phyloP scores from a whole-genome alignment of 805 yeast genomes.

The Ogataea siamensis region DNA sequence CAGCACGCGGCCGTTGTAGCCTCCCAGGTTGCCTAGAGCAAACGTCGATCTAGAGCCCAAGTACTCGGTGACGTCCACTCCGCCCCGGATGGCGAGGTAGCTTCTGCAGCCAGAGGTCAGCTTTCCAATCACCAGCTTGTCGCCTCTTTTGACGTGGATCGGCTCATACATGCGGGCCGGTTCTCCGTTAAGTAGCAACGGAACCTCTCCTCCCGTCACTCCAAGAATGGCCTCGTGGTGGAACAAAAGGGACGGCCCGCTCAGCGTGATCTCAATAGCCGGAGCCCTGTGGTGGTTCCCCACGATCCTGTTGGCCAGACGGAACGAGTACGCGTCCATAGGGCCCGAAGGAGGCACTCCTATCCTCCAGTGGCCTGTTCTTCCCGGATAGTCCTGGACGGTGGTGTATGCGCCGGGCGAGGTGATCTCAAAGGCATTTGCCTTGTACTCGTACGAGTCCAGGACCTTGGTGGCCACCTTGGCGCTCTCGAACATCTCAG shows the following conservation, averaged over 20 bases:
- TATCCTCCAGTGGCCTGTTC: conserved; percentile 80
- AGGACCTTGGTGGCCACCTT: conserved; percentile 84
- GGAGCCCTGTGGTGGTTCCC: conserved; percentile 84
- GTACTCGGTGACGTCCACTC: conserved; percentile 91
- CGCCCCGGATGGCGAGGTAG: conserved; percentile 87
- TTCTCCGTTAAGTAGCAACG: conserved; percentile 63
- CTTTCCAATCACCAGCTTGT: conserved; percentile 77
- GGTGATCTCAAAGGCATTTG: conserved; percentile 80
- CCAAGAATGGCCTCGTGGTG: conserved; percentile 78
- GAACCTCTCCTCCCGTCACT: conserved; percentile 81
- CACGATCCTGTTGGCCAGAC: conserved; percentile 85
- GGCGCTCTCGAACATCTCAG: conserved; percentile 80
- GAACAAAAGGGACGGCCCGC: conserved; percentile 83
- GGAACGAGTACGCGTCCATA: conserved; percentile 90
- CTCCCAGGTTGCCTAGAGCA: conserved; percentile 91
- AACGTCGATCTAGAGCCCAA: conserved; percentile 96
- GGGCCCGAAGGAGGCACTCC: conserved; percentile 99
- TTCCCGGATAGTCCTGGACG: conserved; percentile 93
- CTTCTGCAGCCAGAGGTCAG: conserved; percentile 82
- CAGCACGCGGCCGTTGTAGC: conserved; percentile 88
- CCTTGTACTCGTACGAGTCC: conserved; percentile 74
- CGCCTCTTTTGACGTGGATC: conserved; percentile 67
- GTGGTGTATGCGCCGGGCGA: conserved; percentile 95
- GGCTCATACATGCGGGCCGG: conserved; percentile 69
- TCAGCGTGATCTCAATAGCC: conserved; percentile 84